A percentile compares a stretch with the other conserved stretches of the same genome.
Conservation (phyloP, 73 alveolate genomes). For the Symbiodinium pilosum region DNA sequence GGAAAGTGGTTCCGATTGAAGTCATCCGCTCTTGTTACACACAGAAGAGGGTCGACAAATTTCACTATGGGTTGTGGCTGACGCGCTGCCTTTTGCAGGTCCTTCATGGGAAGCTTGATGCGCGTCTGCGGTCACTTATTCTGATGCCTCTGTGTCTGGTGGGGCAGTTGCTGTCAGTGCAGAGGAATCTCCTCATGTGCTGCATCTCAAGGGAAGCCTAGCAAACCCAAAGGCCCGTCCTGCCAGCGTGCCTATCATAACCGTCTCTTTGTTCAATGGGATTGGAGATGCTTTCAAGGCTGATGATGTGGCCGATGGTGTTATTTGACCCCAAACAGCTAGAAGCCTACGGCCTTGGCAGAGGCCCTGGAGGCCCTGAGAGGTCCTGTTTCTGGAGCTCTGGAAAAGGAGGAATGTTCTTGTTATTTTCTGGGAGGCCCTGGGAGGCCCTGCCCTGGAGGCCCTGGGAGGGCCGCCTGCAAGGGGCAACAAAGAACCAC, state of each 20-base stretch:
- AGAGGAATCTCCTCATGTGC: background rate
- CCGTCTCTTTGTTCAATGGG: background rate
- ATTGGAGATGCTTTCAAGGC: background rate
- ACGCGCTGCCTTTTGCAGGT: background rate
- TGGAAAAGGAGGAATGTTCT: no score
- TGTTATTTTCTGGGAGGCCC: no score
- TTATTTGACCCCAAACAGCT: no score
- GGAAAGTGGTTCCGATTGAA: no score
- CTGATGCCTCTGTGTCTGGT: background rate
- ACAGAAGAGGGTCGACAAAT: background rate
- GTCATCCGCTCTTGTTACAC: background rate
- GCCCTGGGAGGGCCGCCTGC: no score
- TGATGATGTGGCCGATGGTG: background rate
- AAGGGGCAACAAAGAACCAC: no score
- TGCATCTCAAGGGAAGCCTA: background rate
- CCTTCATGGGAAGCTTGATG: background rate
- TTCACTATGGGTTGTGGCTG: background rate
- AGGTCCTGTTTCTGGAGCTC: no score
- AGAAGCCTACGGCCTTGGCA: no score
- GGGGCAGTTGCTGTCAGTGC: slow-evolving; percentile 8
- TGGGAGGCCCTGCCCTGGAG: no score
- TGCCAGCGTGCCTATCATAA: background rate
- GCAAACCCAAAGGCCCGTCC: background rate
- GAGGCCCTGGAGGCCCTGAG: no score
- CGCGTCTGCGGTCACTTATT: background rate